phyloP scores from a whole-genome alignment of 2,329 filamentous ascomycete genomes.

The Cryoendolithus antarcticus region DNA sequence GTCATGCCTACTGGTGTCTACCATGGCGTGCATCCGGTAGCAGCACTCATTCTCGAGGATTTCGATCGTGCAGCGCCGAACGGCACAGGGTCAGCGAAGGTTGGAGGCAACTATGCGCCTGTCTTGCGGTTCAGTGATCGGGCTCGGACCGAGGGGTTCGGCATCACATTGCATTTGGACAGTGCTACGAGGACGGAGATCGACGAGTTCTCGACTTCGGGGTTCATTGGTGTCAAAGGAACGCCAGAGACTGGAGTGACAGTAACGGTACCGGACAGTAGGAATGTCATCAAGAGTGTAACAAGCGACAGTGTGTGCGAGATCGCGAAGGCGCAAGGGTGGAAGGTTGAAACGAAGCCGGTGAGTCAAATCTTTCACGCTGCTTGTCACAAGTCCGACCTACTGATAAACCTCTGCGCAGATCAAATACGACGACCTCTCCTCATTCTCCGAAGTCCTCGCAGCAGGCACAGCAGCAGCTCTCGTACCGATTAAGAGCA shows the following conservation, averaged over 20 bases:
- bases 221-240: constrained; percentile 70
- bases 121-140: constrained; percentile 78
- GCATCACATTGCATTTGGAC: constrained; percentile 91
- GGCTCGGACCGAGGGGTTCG: constrained; percentile 65
- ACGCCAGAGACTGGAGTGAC: constrained; percentile 44
- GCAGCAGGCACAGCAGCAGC: constrained; percentile 86
- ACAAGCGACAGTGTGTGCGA: constrained; percentile 68
- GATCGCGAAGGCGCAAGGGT: constrained; percentile 67
- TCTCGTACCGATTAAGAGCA: constrained; percentile 81
- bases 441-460: constrained; percentile 63
- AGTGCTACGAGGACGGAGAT: constrained; percentile 72
- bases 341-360: constrained; percentile 65
- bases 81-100: constrained; percentile 82
- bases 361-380: constrained; percentile 30
- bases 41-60: constrained; percentile 75
- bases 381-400: constrained; percentile 48
- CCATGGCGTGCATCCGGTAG: constrained; percentile 76
- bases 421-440: constrained; percentile 55
- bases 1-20: constrained; percentile 89
- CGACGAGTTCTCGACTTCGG: constrained; percentile 91
- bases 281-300: constrained; percentile 76
- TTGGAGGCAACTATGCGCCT: constrained; percentile 92
- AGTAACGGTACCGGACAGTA: constrained; percentile 72
- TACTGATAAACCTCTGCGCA: constrained; percentile 16
- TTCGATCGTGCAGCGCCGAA: constrained; percentile 90